phyloP scores from a whole-genome alignment of 2,329 filamentous ascomycete species.

The Xylariaceae sp. region DNA sequence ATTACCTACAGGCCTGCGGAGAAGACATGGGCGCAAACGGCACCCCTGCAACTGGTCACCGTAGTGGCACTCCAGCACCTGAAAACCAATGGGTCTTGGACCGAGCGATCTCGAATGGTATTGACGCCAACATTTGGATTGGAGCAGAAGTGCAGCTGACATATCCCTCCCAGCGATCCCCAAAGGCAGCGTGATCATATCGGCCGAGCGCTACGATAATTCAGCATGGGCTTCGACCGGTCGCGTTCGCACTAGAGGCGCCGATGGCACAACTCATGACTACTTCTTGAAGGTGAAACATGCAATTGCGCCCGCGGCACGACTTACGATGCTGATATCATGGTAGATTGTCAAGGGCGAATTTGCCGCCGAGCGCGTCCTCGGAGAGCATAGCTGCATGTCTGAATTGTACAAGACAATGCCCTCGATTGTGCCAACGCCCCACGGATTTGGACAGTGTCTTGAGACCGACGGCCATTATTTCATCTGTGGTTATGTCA shows the following conservation, averaged over 20 bases:
- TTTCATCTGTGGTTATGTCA: conserved; percentile 1
- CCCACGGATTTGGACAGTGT: background rate
- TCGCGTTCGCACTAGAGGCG: background rate
- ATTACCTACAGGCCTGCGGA: too few species aligned
- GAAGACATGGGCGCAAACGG: too few species aligned
- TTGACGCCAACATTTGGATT: background rate
- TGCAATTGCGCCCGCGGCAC: background rate
- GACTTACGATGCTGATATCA: background rate
- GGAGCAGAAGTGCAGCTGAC: background rate
- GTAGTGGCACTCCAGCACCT: background rate
- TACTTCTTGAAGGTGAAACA: background rate
- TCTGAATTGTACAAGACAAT: background rate
- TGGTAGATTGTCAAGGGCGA: background rate
- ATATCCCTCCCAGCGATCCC: background rate
- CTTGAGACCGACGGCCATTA: background rate
- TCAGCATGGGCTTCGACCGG: background rate
- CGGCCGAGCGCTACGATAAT: background rate
- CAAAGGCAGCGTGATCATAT: background rate
- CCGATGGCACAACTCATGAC: background rate
- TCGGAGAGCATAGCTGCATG: conserved; percentile 1
- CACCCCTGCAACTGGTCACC: too few species aligned
- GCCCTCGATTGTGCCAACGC: conserved; percentile 1
- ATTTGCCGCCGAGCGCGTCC: background rate
- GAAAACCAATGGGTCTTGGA: background rate
- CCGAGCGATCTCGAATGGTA: background rate